Percentiles rank a stretch among this genome's conserved stretches.
phyloP scores from a whole-genome alignment of 179 eudicot species.

The Silene noctiflora region DNA sequence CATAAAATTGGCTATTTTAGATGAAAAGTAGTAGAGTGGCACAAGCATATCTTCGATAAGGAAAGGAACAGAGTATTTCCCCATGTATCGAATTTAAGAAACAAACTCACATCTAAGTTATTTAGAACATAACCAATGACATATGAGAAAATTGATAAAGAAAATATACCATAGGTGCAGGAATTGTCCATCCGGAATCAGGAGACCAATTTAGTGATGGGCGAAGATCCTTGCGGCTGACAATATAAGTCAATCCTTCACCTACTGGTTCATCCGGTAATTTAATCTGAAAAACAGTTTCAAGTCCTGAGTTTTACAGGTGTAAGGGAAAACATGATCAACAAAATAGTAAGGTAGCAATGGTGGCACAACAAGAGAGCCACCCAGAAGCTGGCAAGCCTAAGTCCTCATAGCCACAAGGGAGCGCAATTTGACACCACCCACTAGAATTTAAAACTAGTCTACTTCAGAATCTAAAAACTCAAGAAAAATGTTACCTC shows the following conservation, averaged over 20 bases:
- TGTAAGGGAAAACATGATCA: constrained; percentile 2
- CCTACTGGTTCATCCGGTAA: constrained; percentile 61
- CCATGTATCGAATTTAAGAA: constrained; percentile 4
- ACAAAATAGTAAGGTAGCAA: constrained; percentile 2
- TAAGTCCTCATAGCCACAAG: background rate
- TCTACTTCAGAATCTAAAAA: background rate
- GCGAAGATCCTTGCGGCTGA: constrained; percentile 57
- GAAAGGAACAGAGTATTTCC: background rate
- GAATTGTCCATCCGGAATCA: constrained; percentile 62
- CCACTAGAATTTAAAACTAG: background rate
- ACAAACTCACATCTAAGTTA: constrained; percentile 1
- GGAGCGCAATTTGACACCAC: background rate
- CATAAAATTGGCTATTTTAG: background rate
- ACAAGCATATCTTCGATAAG: constrained; percentile 2
- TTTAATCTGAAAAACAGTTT: constrained; percentile 34
- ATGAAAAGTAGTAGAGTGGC: background rate
- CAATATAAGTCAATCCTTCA: constrained; percentile 53
- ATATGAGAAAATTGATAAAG: background rate
- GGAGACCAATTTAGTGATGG: constrained; percentile 79
- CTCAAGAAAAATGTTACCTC: constrained; percentile 40
- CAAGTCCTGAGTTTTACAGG: background rate
- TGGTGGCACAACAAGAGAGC: constrained; percentile 1
- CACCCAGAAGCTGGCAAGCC: constrained; percentile 9
- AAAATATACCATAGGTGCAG: constrained; percentile 41
- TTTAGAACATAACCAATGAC: background rate